Conservation (phyloP, 2,329 filamentous ascomycete species). For the Torrubiellomyces zombiae region DNA sequence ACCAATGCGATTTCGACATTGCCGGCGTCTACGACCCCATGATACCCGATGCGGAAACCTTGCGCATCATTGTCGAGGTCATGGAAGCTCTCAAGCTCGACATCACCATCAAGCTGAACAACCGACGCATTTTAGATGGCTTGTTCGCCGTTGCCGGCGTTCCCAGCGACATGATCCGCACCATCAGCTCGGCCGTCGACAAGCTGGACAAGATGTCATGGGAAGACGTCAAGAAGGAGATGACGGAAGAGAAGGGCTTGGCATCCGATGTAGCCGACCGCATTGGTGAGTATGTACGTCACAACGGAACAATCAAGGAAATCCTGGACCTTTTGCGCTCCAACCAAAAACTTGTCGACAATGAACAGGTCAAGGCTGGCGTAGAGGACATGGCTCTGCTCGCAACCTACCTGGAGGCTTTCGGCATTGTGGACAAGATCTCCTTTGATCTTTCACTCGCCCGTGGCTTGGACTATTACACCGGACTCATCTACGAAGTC, state of each 20-base stretch:
- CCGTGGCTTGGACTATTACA: constrained; percentile 85
- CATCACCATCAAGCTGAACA: constrained; percentile 86
- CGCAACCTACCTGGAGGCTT: constrained; percentile 67
- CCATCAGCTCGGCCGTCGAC: constrained; percentile 85
- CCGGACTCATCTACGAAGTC: constrained; percentile 79
- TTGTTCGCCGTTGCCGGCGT: constrained; percentile 87
- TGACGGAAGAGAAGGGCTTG: constrained; percentile 84
- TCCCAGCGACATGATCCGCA: constrained; percentile 68
- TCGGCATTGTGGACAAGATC: constrained; percentile 53
- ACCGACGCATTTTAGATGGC: constrained; percentile 85
- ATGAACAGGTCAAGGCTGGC: constrained; percentile 62
- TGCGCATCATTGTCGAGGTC: constrained; percentile 71
- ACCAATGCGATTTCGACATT: constrained; percentile 95
- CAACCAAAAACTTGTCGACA: constrained; percentile 51
- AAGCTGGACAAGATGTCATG: constrained; percentile 90
- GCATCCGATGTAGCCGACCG: constrained; percentile 62
- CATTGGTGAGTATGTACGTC: constrained; percentile 71
- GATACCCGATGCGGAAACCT: constrained; percentile 80
- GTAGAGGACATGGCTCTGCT: constrained; percentile 67
- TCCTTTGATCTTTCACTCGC: constrained; percentile 85
- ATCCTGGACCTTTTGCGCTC: constrained; percentile 53
- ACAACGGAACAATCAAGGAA: constrained; percentile 52
- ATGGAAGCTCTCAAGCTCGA: constrained; percentile 60
- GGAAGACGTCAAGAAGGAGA: constrained; percentile 79
- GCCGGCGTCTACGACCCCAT: constrained; percentile 77